Percentiles rank a stretch among this genome's conserved stretches.
These are phyloP conservation scores for Diaporthe capsici DNA, from an alignment of 2,329 filamentous ascomycete genomes.

Conservation along the genomic window DNA sequence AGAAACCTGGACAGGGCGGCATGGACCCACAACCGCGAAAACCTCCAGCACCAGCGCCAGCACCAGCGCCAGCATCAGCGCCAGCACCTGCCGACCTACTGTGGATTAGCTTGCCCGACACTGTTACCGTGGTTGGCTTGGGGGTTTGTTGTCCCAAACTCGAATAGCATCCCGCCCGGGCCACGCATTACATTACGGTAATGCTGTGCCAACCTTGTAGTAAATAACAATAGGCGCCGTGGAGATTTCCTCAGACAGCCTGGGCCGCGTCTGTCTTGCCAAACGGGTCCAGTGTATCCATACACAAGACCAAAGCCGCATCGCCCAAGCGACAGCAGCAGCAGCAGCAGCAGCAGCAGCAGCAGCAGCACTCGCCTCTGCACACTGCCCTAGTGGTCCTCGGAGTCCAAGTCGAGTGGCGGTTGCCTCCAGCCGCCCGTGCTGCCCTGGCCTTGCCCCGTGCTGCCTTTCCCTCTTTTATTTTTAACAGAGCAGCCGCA, in stretches of 20 bases:
- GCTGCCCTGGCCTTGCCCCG: constrained; percentile 6
- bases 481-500: constrained; percentile 34
- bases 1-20: constrained; percentile 22
- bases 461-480: constrained; percentile 31
- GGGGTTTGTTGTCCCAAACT: constrained; percentile 13
- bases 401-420: not conserved
- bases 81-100: constrained; percentile 2
- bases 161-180: constrained; percentile 8
- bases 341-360: too few relatives aligned
- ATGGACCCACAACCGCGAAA: constrained; percentile 21
- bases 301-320: not conserved
- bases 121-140: constrained; percentile 11
- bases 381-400: not conserved
- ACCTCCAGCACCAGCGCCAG: constrained; percentile 16
- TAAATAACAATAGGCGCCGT: not conserved
- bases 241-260: not conserved
- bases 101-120: constrained; percentile 15
- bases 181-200: not conserved
- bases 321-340: not conserved
- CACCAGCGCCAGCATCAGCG: not conserved
- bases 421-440: constrained; percentile 18
- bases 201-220: not conserved
- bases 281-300: not conserved
- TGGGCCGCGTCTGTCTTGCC: constrained; percentile 8
- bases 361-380: not conserved